A percentile compares a stretch with the other conserved stretches of the same genome.
These are phyloP conservation scores for Stephanodiscus minutulus DNA, from an alignment of 108 stramenopile genomes.

Conservation along the genomic window DNA sequence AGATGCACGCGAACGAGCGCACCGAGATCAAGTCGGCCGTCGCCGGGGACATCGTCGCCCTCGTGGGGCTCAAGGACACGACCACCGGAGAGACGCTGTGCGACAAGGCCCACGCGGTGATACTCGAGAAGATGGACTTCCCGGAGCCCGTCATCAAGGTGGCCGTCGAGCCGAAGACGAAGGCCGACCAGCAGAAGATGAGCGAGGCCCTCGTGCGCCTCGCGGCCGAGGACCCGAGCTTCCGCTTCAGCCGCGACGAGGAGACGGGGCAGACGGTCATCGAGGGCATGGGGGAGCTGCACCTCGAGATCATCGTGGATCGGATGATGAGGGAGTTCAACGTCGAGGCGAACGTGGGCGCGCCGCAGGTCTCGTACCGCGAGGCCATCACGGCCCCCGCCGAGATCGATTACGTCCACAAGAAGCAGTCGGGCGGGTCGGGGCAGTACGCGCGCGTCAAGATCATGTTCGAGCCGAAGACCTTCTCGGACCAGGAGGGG, in stretches of 20 bases:
- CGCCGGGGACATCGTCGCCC: constrained; percentile 95
- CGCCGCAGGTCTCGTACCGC: constrained; percentile 95
- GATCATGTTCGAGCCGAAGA: constrained; percentile 93
- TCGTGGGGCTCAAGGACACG: constrained; percentile 96
- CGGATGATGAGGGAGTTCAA: constrained; percentile 99
- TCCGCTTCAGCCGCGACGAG: constrained; percentile 94
- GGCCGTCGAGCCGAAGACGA: constrained; percentile 96
- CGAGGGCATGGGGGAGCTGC: constrained; percentile 99
- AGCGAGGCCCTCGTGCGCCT: constrained; percentile 94
- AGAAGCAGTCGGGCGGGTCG: constrained; percentile 98
- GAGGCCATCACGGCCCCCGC: constrained; percentile 94
- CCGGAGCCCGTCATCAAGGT: constrained; percentile 98
- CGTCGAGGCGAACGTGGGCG: constrained; percentile 92
- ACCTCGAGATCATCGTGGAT: constrained; percentile 99
- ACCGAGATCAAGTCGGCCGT: constrained; percentile 90
- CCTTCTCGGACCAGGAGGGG: constrained; percentile 84
- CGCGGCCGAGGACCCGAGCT: constrained; percentile 97
- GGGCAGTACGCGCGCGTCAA: constrained; percentile 98
- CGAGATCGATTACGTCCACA: constrained; percentile 98
- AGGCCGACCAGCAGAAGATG: constrained; percentile 93
- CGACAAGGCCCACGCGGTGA: constrained; percentile 75
- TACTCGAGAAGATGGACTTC: constrained; percentile 98
- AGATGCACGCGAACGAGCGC: constrained; percentile 97
- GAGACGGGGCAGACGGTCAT: constrained; percentile 98
- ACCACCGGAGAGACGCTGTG: constrained; percentile 98